Conservation (phyloP, 495 filamentous ascomycete genomes). For the Staphylotrichum longicolle region DNA sequence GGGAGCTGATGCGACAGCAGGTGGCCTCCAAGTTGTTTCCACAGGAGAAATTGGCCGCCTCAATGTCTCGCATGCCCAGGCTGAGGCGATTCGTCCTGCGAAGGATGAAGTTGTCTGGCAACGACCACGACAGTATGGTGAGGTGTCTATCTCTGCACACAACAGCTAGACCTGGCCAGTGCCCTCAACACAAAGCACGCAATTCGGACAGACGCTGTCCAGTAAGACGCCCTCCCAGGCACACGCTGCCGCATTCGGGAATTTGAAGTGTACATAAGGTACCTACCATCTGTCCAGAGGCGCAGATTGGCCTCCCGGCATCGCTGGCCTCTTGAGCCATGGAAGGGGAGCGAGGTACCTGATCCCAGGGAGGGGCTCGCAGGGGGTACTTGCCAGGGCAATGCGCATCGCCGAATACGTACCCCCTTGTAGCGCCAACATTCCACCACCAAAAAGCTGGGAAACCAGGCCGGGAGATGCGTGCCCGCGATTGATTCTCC, state of each 20-base stretch:
- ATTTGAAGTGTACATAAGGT: neutral
- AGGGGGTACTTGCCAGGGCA: constrained; percentile 32
- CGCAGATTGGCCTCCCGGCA: neutral
- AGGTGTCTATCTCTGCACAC: too few relatives aligned
- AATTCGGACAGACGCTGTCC: constrained; percentile 8
- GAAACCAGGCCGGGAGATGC: neutral
- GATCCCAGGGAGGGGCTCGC: constrained; percentile 10
- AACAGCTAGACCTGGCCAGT: too few relatives aligned
- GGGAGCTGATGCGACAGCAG: too few relatives aligned
- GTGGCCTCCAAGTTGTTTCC: too few relatives aligned
- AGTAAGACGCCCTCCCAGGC: constrained; percentile 15
- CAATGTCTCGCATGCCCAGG: too few relatives aligned
- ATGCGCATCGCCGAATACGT: constrained; percentile 20
- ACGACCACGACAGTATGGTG: too few relatives aligned
- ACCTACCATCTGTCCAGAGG: too few relatives aligned
- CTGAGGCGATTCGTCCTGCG: too few relatives aligned
- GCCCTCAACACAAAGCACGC: neutral
- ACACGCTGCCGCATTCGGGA: constrained; percentile 25
- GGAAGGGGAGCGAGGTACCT: constrained; percentile 18
- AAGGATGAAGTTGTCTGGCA: too few relatives aligned
- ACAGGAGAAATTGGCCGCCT: too few relatives aligned
- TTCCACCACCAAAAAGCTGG: constrained; percentile 10
- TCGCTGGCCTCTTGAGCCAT: neutral
- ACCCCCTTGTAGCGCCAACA: constrained; percentile 19
- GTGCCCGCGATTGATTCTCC: neutral